Conservation (phyloP, 768 basidiomycete genomes). For the Daedaleopsis nitida region DNA sequence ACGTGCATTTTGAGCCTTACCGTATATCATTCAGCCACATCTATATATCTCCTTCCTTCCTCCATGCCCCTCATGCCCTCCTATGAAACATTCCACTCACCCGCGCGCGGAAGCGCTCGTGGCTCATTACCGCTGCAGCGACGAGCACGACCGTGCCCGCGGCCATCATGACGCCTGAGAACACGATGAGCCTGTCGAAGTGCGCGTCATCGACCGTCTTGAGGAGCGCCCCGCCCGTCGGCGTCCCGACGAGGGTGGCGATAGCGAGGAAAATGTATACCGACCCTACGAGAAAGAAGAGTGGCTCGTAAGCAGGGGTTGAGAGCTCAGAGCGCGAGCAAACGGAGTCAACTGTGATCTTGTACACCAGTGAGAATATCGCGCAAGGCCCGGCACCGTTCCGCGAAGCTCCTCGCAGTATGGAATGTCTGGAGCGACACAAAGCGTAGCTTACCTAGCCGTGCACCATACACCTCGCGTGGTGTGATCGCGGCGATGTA, state of each 20-base stretch:
- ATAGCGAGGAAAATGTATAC: constrained; percentile 35
- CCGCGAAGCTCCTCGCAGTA: no score
- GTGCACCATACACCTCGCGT: constrained; percentile 32
- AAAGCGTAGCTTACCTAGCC: constrained; percentile 27
- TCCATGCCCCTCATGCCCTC: no score
- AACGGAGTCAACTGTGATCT: no score
- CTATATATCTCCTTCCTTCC: no score
- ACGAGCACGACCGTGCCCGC: constrained; percentile 17
- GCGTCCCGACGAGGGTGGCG: constrained; percentile 33
- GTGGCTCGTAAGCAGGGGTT: neutral
- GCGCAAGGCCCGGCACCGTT: no score
- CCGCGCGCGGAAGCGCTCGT: neutral
- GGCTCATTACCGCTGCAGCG: neutral
- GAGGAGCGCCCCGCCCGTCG: constrained; percentile 35
- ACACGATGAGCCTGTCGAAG: constrained; percentile 33
- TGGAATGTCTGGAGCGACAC: neutral
- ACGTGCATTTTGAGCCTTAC: no score
- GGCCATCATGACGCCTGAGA: constrained; percentile 31
- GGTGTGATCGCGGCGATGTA: constrained; percentile 35
- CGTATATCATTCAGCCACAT: no score
- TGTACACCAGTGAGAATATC: no score
- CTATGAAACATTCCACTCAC: no score
- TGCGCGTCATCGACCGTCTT: constrained; percentile 23
- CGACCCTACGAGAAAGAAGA: constrained; percentile 20
- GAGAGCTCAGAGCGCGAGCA: neutral